Base-by-base conservation (phyloP, 208 protist genomes). In the Leishmania arabica region DNA sequence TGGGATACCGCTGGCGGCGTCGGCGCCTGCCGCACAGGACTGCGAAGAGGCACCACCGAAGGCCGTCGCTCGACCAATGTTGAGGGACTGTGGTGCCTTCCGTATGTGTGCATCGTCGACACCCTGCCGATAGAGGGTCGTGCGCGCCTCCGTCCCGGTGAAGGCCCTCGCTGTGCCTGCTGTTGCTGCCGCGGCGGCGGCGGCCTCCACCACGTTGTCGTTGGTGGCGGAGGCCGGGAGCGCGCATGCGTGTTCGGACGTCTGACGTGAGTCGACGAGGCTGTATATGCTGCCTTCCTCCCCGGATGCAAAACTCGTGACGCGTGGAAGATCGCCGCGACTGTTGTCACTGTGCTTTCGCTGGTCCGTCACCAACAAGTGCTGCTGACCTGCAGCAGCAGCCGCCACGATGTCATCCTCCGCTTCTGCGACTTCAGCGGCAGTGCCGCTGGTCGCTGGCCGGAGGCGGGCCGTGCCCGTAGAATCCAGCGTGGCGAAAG, bases 141-240 rank as follows among this genome's bases (percentile, higher is more conserved):
- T 84, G 64, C 75, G 80, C 77, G 47, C 72, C 56, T 84, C 80
- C 27, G 78, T 78, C 77, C 66, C 78, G 13, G 78, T 88, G 85
- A 78, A 85, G 47, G 85, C 78, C 51, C 77, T 62, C 71, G 75
- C 75, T 70, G 84, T 74, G 45, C 1, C 45, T 49, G 45, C 9
- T 49, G 45, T 11, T 49, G 45, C 45, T 49, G 45, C 42, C 5
- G 5, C n/a, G 8, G 73, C 72, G 1, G 60, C 31, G 37, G 56
- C 60, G 9, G 71, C 24, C 37, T 54, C 79, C 1, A 40, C 72
- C 42, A 24, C 40, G 27, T 62, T 65, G 34, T 74, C 64, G 54
- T 77, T 73, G 47, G 47, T 13, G 49, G 2, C 27, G 31, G 69
- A 56, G 24, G 75, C 37, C 49, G 21, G 17, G 65, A 40, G 19